Base-by-base conservation (phyloP, 108 stramenopile genomes). In the Cyclotella sp. region DNA sequence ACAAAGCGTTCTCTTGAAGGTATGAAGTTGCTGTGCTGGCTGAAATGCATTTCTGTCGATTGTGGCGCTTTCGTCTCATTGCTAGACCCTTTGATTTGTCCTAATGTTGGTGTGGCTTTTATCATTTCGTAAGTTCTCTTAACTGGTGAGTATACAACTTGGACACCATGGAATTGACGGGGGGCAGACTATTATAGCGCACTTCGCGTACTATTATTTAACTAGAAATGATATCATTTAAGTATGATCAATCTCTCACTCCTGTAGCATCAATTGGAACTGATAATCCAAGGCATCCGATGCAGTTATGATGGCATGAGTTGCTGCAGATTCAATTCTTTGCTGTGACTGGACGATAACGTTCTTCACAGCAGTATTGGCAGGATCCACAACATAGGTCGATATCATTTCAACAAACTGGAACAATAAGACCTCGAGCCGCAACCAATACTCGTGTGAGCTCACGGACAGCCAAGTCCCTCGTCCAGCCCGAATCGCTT, bases 1-100 rank as follows among this genome's bases (percentile, higher is more conserved):
- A 82, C 84, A 13, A 87, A 87, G 52, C 57, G 86, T 65, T 83
- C 84, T 15, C 34, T 87, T 46, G 86, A 87, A 73, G 61, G 61
- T 62, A 62, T 2, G 61, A 6, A 1, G 27, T 58, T 58, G 22
- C 2, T 3, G 45, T 70, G 57, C 42, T 68, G 57, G 9, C 47
- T 45, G 11, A n/a, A 22, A 14, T 58, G 26, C 13, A 2, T 58
- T 24, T 58, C 13, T 58, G 57, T 4, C 6, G 57, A 16, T 6
- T 5, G 2, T 34, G 34, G 34, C 34, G 6, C 6, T 34, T 34
- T 34, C 6, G 34, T 34, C 34, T 34, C 6, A 16, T n/a, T 41
- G 1, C 9, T 5, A 16, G 12, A 40, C 3, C 8, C 1, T 39
- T 39, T 19, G 13, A 26, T 30, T 34, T 41, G 9, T 1, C 29